Percentiles rank a stretch among this genome's conserved stretches.
Conservation (phyloP, 2,329 filamentous ascomycete species). For the Nigrospora oryzae region DNA sequence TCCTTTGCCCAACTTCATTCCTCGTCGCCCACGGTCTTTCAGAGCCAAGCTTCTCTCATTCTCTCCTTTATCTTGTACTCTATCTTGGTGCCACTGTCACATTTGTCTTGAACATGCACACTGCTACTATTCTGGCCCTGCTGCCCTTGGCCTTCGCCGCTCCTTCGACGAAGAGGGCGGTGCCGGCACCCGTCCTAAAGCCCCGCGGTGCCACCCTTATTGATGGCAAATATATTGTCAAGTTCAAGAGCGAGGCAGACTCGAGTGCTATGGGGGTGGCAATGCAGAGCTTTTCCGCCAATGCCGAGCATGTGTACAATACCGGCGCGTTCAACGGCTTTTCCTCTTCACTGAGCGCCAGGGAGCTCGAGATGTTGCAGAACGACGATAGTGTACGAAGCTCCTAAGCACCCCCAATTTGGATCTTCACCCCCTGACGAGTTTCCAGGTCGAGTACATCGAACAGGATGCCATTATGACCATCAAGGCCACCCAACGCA, state of each 20-base stretch:
- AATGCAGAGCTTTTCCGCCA: constrained; percentile 13
- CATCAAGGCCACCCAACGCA: constrained; percentile 23
- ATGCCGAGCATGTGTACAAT: constrained; percentile 22
- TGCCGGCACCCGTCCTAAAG: constrained; percentile 19
- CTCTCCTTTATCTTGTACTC: background rate
- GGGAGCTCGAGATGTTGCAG: constrained; percentile 30
- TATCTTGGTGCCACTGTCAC: background rate
- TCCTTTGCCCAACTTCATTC: too few relatives aligned
- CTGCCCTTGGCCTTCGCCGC: constrained; percentile 20
- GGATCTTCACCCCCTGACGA: constrained; percentile 1
- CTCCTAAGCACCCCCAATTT: background rate
- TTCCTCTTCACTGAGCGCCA: constrained; percentile 30
- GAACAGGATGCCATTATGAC: constrained; percentile 22
- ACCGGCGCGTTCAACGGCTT: constrained; percentile 30
- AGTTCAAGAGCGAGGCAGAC: constrained; percentile 27
- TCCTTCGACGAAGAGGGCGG: constrained; percentile 17
- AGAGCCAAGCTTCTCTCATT: background rate
- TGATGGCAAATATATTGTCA: constrained; percentile 35
- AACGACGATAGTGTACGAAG: constrained; percentile 28
- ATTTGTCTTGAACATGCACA: constrained; percentile 14
- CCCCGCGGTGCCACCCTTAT: constrained; percentile 18
- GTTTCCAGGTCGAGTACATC: constrained; percentile 21
- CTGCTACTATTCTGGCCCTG: constrained; percentile 12
- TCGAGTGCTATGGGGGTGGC: constrained; percentile 21
- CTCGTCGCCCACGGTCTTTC: too few relatives aligned